Base-by-base conservation (phyloP, 306 rosid species). In the Begonia loranthoides region DNA sequence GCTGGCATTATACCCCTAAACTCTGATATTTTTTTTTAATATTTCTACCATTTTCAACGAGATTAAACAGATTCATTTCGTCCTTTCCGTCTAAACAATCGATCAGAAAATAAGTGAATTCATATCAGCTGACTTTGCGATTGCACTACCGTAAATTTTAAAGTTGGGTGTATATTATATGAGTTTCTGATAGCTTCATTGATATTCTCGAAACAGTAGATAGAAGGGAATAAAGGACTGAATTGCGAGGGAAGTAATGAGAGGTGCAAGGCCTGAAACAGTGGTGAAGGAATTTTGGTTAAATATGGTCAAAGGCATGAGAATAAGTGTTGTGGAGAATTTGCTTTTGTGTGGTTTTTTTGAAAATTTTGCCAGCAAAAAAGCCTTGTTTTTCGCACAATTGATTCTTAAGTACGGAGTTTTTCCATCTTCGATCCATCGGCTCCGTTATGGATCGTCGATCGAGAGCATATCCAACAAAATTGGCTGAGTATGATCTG, bases 201-300 rank as follows among this genome's bases (percentile, higher is more conserved):
- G 41, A 54, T 47, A 59, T 55, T 49, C 72, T 59, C 34, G 41
- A 68, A 5, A 38, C 65, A 61, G 59, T 70, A 41, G 65, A 70
- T 69, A 65, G 72, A 66, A 76, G 75, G 36, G 94, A 90, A 90
- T 86, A 90, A 78, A 85, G 86, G 72, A 82, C 75, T 80, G 75
- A 86, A 90, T 82, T 90, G 92, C 56, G 51, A 66, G 70, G 57
- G 84, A 86, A 90, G 99, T 80, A 80, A 82, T 54, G 69, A 76
- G 67, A 71, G 51, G 67, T 39, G 50, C 68, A 50, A 28, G 36
- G 76, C 69, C 76, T 33, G 51, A 53, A 62, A 53, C 73, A 73
- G 50, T 71, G 57, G 62, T 60, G 63, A 78, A 70, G 64, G 90
- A 78, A 70, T 68, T 68, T 76, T 64, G 62, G 59, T 76, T 45